Evolutionary conservation across 2,329 filamentous ascomycete genomes (phyloP).

Genomic region (Neonectria coccinea): DNA sequence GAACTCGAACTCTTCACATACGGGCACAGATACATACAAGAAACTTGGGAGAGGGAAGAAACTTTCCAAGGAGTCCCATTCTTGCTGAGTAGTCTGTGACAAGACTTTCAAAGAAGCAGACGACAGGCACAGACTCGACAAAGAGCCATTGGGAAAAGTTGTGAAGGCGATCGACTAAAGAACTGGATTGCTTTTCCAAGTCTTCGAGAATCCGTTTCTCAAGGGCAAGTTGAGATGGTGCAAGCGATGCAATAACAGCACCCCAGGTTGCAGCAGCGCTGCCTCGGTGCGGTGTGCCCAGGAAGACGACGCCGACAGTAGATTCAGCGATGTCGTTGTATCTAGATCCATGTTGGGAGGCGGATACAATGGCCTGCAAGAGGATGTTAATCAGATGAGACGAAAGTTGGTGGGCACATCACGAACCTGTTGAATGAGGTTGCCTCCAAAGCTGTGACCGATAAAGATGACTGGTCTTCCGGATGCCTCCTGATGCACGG

Average conservation of each 20-base stretch:
- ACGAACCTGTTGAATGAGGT: slow-evolving; percentile 3
- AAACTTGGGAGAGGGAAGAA: not conserved
- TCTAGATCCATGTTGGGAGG: not conserved
- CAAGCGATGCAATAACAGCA: not conserved
- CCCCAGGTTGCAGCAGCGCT: not conserved
- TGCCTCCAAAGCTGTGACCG: slow-evolving; percentile 2
- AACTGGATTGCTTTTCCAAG: not conserved
- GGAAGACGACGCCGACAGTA: not conserved
- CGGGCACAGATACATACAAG: not conserved
- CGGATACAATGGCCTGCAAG: not conserved
- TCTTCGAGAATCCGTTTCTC: not conserved
- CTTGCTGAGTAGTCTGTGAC: not conserved
- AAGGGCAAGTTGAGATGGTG: not conserved
- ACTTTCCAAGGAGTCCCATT: not conserved
- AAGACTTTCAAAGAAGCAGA: not conserved
- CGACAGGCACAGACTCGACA: not conserved
- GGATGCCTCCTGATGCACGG: not conserved
- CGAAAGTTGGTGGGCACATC: too few species aligned
- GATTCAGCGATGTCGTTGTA: slow-evolving; percentile 1
- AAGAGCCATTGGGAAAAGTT: slow-evolving; percentile 4
- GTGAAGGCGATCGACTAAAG: not conserved
- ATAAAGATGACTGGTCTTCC: not conserved
- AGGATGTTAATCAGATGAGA: too few species aligned
- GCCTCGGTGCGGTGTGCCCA: not conserved
- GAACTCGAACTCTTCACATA: not conserved